Percentiles rank a stretch among this genome's conserved stretches.
Conservation (phyloP, 345 rosid genomes). For the Populus simonii region DNA sequence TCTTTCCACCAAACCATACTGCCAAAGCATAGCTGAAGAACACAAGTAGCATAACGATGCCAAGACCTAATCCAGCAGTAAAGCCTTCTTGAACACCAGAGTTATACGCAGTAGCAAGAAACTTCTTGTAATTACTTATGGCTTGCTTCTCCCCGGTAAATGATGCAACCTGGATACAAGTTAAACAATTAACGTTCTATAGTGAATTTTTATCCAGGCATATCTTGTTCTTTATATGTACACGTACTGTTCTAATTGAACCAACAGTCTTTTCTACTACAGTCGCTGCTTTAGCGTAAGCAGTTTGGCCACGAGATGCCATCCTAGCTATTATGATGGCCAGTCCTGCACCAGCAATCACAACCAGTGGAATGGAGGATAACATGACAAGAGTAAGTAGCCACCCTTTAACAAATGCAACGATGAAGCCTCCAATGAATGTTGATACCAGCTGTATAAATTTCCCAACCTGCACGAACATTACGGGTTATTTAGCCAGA, state of each 20-base stretch:
- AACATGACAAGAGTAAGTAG: conserved; percentile 80
- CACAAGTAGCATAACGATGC: conserved; percentile 26
- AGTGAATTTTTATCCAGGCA: neutral
- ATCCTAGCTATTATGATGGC: conserved; percentile 51
- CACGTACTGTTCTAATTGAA: conserved; percentile 72
- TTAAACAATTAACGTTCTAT: neutral
- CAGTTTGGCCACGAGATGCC: conserved; percentile 69
- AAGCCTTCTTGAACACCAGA: conserved; percentile 54
- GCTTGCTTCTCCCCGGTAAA: conserved; percentile 68
- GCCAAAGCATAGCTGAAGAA: conserved; percentile 53
- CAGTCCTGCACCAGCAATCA: conserved; percentile 53
- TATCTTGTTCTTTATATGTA: neutral
- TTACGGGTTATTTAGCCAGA: neutral
- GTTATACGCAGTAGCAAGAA: conserved; percentile 44
- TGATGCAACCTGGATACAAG: conserved; percentile 57
- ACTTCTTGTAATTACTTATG: conserved; percentile 44
- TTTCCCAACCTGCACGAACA: conserved; percentile 68
- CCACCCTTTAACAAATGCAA: conserved; percentile 84
- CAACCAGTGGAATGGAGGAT: conserved; percentile 63
- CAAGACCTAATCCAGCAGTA: conserved; percentile 55
- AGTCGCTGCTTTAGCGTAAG: conserved; percentile 73
- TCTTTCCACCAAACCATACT: conserved; percentile 60
- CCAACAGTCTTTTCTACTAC: conserved; percentile 87
- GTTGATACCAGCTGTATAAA: conserved; percentile 66
- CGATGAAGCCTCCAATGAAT: conserved; percentile 69